Percentiles rank a stretch among this genome's conserved stretches.
phyloP scores from a whole-genome alignment of 2,329 filamentous ascomycete genomes.

The Exophiala viscosa region DNA sequence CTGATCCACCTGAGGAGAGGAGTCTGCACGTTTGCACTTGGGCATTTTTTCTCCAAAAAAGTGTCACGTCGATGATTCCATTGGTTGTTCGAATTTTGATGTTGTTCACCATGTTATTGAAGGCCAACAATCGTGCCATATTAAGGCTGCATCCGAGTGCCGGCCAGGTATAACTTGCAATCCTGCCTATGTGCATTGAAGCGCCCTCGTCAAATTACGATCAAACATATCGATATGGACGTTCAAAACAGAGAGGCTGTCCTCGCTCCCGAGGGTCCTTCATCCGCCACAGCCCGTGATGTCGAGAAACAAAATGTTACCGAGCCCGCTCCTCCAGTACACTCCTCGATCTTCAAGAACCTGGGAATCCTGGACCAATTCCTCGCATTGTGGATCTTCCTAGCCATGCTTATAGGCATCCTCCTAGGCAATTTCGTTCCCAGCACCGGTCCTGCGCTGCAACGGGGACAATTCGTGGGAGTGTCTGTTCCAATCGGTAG shows the following conservation, averaged over 20 bases:
- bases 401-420: slow-evolving; percentile 73
- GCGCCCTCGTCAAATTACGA: background rate
- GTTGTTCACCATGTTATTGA: background rate
- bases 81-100: slow-evolving; percentile 1
- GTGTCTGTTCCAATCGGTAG: slow-evolving; percentile 65
- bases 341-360: slow-evolving; percentile 40
- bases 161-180: background rate
- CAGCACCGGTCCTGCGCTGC: slow-evolving; percentile 57
- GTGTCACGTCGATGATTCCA: slow-evolving; percentile 4
- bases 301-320: slow-evolving; percentile 10
- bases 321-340: background rate
- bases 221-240: background rate
- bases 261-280: background rate
- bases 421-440: slow-evolving; percentile 72
- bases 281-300: background rate
- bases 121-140: background rate
- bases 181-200: background rate
- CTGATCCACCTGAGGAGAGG: no score
- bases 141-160: background rate
- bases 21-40: no score
- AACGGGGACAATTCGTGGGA: slow-evolving; percentile 69
- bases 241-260: slow-evolving; percentile 10
- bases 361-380: slow-evolving; percentile 61
- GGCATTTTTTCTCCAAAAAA: background rate
- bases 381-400: slow-evolving; percentile 69